Conservation (phyloP, 1,284 basidiomycete species). For the Leccinum olivaceoglutinosum region DNA sequence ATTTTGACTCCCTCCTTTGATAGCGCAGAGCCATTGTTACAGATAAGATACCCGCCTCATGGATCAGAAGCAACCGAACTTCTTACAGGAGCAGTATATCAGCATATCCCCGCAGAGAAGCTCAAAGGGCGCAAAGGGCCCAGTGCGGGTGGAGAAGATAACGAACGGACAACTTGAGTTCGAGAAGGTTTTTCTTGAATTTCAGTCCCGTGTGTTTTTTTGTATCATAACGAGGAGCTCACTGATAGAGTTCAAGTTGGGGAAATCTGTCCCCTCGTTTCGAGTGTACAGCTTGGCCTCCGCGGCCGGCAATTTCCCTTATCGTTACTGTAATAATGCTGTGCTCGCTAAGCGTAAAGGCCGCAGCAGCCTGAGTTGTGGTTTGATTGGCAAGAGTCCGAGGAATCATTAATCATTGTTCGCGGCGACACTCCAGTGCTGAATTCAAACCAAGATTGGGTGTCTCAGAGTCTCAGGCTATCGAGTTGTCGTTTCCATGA, state of each 20-base stretch:
- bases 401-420: background rate
- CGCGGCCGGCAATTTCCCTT: background rate
- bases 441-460: no score
- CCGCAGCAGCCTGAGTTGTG: no score
- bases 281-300: background rate
- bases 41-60: conserved; percentile 22
- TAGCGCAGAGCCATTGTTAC: conserved; percentile 22
- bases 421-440: no score
- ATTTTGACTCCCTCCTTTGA: background rate
- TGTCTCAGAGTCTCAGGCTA: background rate
- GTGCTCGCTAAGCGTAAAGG: background rate
- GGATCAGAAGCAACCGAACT: conserved; percentile 13
- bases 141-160: background rate
- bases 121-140: conserved; percentile 1
- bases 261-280: conserved; percentile 4
- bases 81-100: conserved; percentile 6
- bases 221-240: background rate
- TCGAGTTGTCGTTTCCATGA: background rate
- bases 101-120: conserved; percentile 16
- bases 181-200: background rate
- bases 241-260: background rate
- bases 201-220: background rate
- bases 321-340: background rate
- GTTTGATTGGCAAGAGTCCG: no score
- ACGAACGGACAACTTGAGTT: background rate